Evolutionary conservation across 1,139 yeast species (phyloP), one percentile per base, ranked within the genome.

Genomic region (Magnusiomyces fungicola): DNA sequence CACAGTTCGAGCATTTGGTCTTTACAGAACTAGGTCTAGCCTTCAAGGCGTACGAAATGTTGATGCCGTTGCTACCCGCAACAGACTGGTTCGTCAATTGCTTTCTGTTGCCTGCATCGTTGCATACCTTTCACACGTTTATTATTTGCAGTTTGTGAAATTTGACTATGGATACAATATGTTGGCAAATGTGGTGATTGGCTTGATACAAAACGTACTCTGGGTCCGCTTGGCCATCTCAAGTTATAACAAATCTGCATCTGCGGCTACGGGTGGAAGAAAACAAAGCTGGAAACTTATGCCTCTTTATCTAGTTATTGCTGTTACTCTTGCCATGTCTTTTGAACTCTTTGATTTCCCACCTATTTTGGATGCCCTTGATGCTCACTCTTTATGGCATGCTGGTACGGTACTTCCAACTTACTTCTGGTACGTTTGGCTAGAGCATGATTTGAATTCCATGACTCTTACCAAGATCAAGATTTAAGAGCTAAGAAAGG

Each of bases 301-400:
- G 55, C 90, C 88, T 0, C 60, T 78, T 6, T 57, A 63, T 3
- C 62, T 79, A 59, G 92, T 76, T 30, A 59, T 61, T 48, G 55
- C 80, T 40, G 76, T 92, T 16, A 61, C 79, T 1, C 56, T 76
- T 21, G 97, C 96, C 1, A 87, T 89, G 95, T 73, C 83, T 16
- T 75, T 90, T 55, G 98, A 92, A 63, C 69, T 92, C 36, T 84
- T 89, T 65, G 98, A 92, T 66, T 92, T 90, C 62, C 78, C 96
- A 4, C 96, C 92, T 2, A 50, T 62, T 32, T 70, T 64, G 48
- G 82, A 78, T 55, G 73, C 84, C 50, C 65, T 92, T 1, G 98
- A 92, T 67, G 96, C 98, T 0, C 98, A 92, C 66, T 81, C 97
- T 1, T 69, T 90, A 52, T 90, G 97, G 97, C 98, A 90, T 65